These are phyloP conservation scores for Sesbania bispinosa DNA, from an alignment of 306 rosid genomes.

Conservation along the genomic window DNA sequence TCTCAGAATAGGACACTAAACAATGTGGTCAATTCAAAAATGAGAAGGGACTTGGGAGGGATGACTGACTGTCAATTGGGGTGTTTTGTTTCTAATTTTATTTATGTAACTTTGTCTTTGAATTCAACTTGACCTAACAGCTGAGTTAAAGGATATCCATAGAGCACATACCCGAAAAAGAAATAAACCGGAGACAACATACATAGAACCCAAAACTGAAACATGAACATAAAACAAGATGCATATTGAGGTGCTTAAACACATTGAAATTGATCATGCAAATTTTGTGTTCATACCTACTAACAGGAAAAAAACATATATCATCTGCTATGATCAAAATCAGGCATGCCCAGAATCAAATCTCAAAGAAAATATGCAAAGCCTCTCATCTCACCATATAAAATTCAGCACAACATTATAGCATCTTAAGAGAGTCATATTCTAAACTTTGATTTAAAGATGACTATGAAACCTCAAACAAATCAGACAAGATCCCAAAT, in stretches of 20 bases:
- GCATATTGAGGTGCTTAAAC: not conserved
- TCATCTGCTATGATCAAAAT: not conserved
- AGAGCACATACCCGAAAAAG: not conserved
- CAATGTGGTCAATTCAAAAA: not conserved
- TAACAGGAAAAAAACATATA: not conserved
- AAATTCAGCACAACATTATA: not conserved
- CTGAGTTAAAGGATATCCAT: not conserved
- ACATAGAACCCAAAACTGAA: not conserved
- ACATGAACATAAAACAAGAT: not conserved
- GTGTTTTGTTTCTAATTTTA: not conserved
- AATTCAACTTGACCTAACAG: not conserved
- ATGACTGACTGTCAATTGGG: not conserved
- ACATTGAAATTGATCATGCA: not conserved
- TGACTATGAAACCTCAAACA: not conserved
- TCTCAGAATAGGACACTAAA: not conserved
- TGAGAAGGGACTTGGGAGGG: not conserved
- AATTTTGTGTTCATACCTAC: not conserved
- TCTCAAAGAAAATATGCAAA: not conserved
- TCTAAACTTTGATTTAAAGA: not conserved
- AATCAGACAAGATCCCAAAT: not conserved
- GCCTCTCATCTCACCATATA: not conserved
- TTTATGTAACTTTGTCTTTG: not conserved
- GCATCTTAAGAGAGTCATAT: not conserved
- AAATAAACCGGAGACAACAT: not conserved
- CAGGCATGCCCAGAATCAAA: not conserved